These are phyloP conservation scores for Cytidiella melzeri DNA, from an alignment of 768 basidiomycete species.

Conservation along the genomic window DNA sequence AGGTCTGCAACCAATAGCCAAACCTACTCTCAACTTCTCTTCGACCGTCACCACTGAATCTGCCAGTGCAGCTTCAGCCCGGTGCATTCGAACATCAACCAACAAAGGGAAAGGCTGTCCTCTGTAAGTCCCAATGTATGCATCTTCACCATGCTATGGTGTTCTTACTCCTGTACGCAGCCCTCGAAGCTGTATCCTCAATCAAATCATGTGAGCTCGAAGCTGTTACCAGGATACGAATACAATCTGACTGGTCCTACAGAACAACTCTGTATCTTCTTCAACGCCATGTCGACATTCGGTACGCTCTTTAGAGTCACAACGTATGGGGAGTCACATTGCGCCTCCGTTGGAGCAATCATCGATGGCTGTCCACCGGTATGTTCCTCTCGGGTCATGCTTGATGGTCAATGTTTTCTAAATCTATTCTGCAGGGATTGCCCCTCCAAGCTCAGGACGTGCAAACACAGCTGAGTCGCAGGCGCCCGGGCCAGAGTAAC, in stretches of 20 bases:
- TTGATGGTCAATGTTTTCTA: constrained; percentile 7
- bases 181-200: too few relatives aligned
- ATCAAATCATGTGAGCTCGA: too few relatives aligned
- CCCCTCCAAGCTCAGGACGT: constrained; percentile 76
- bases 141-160: too few relatives aligned
- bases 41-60: constrained; percentile 7
- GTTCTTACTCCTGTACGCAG: too few relatives aligned
- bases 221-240: not conserved
- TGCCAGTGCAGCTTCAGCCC: constrained; percentile 14
- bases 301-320: constrained; percentile 90
- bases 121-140: too few relatives aligned
- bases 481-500: constrained; percentile 93
- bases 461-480: constrained; percentile 83
- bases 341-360: constrained; percentile 94
- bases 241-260: not conserved
- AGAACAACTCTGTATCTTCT: too few relatives aligned
- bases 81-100: not conserved
- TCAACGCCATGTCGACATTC: constrained; percentile 79
- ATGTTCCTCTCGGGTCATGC: constrained; percentile 24
- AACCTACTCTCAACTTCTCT: too few relatives aligned
- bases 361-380: constrained; percentile 97
- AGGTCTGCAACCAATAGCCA: too few relatives aligned
- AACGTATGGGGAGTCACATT: constrained; percentile 97
- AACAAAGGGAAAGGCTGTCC: constrained; percentile 13
- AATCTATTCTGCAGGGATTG: constrained; percentile 59